These are phyloP conservation scores for Pseudisothecium myosuroides DNA, from an alignment of 225 moss, liverwort and hornwort species.

Conservation along the genomic window DNA sequence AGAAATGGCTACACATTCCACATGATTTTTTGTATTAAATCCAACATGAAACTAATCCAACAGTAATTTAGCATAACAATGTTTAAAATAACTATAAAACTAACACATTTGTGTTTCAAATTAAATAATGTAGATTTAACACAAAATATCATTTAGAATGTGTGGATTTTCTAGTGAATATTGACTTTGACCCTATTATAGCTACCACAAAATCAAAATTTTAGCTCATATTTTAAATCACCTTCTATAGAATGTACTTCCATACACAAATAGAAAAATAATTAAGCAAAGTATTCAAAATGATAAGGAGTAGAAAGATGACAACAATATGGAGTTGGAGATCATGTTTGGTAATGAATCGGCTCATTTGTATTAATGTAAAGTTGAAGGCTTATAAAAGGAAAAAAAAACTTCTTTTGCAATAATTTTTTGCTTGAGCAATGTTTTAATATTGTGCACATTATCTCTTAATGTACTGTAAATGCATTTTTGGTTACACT, in stretches of 20 bases:
- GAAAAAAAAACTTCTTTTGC: no score
- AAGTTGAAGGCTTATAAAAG: not conserved
- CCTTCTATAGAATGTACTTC: not conserved
- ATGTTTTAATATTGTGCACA: rapidly evolving
- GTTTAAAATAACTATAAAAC: no score
- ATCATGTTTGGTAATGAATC: not conserved
- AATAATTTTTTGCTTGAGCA: not conserved
- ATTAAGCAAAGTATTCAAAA: not conserved
- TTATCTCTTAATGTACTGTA: not conserved
- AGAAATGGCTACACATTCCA: no score
- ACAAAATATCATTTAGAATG: no score
- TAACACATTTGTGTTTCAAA: no score
- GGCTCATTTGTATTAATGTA: not conserved
- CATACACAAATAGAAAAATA: not conserved
- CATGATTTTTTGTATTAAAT: no score
- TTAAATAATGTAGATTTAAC: no score
- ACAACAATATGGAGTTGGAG: not conserved
- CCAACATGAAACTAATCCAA: no score
- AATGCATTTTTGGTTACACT: not conserved
- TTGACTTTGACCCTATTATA: not conserved
- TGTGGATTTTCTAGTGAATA: no score
- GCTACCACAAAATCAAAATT: not conserved
- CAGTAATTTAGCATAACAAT: no score
- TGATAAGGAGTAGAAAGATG: not conserved
- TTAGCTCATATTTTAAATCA: not conserved